A percentile compares a stretch with the other conserved stretches of the same genome.
Conservation (phyloP, 495 filamentous ascomycete genomes). For the Penicillium paradoxum region DNA sequence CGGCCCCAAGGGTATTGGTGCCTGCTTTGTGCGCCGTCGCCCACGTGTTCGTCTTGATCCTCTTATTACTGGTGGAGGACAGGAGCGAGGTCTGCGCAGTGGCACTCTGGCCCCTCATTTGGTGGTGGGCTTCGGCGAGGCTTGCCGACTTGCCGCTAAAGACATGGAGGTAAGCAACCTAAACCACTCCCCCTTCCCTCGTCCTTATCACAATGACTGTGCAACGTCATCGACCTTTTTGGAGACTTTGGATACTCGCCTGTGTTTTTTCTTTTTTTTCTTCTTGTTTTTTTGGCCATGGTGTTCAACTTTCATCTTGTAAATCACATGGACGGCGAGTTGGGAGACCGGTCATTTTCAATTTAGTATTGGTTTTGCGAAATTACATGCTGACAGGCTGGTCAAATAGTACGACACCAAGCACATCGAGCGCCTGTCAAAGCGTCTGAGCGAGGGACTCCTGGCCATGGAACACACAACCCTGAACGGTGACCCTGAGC, state of each 20-base stretch:
- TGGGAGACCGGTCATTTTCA: background rate
- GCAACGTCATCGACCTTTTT: constrained; percentile 9
- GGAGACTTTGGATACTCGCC: too few relatives aligned
- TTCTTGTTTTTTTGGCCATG: background rate
- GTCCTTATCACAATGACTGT: constrained; percentile 43
- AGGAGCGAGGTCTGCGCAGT: constrained; percentile 89
- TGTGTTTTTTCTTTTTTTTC: background rate
- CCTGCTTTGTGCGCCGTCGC: constrained; percentile 87
- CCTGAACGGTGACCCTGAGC: constrained; percentile 78
- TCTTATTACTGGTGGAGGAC: constrained; percentile 92
- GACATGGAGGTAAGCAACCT: constrained; percentile 72
- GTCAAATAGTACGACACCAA: constrained; percentile 76
- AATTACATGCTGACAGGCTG: constrained; percentile 25
- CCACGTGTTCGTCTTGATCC: constrained; percentile 92
- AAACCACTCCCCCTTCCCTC: constrained; percentile 4
- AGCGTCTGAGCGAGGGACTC: constrained; percentile 74
- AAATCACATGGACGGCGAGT: constrained; percentile 51
- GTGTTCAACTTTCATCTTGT: constrained; percentile 34
- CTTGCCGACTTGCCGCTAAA: constrained; percentile 82
- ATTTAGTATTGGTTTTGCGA: background rate
- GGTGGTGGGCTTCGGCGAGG: constrained; percentile 91
- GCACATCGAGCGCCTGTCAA: constrained; percentile 74
- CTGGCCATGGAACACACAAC: constrained; percentile 85
- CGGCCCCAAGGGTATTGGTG: constrained; percentile 93
- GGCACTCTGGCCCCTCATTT: constrained; percentile 88